Evolutionary conservation across 1,139 yeast genomes (phyloP), one percentile per base, ranked within the genome.

Genomic region (Geotrichum candidum): DNA sequence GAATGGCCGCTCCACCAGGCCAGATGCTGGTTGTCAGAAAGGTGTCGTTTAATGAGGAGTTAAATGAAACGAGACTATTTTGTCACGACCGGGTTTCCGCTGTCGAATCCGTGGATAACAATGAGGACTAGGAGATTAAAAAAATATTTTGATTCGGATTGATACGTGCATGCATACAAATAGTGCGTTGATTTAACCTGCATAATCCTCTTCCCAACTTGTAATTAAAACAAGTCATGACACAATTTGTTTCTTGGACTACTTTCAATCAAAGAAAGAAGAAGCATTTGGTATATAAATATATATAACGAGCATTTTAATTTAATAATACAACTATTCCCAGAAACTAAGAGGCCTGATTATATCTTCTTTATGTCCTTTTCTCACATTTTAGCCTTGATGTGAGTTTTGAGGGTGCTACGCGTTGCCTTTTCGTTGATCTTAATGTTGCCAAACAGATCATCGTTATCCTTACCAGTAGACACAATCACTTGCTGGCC

Each of bases 361-460:
- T 35, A 35, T 35, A 10, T 11, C 10, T 6, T 35, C 13, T 6
- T 35, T 11, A 11, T 35, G n/a, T 41, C 31, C 4, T 48, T 25
- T 33, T 25, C 27, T 53, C 60, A 62, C 57, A 62, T 23, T 51
- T 62, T 62, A 5, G 63, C 57, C 35, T 59, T 60, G 31, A 62
- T 53, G 51, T 59, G 64, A 38, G 61, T 62, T 55, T 62, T 62
- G 45, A 62, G 57, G 51, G 57, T 62, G 45, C 58, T 54, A 6
- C 63, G 56, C 11, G 64, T 62, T 9, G 60, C 64, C 27, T 53
- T 58, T 41, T 62, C 64, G 46, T 62, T 62, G 27, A 62, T 61
- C 25, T 59, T 29, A 18, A 62, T 61, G 7, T 60, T 31, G 2
- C 64, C 64, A 29, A 55, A 23, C 18, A 52, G 53, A n/a, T 62